phyloP scores from a whole-genome alignment of 768 basidiomycete genomes.

The Lactarius hatsudake region DNA sequence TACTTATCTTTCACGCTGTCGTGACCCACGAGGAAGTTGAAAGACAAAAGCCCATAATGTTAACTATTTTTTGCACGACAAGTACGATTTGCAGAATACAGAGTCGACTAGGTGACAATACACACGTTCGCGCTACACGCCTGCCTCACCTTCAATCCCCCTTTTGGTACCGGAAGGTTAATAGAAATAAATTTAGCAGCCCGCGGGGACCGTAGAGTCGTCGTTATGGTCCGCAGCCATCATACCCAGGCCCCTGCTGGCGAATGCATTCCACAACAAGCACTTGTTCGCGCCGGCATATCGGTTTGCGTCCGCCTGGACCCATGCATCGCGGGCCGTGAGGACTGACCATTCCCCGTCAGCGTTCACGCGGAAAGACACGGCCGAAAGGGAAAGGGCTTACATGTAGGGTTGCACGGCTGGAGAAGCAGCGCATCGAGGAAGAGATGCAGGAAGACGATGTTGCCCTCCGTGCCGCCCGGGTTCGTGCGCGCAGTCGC shows the following conservation, averaged over 20 bases:
- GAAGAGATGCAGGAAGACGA: constrained; percentile 51
- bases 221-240: constrained; percentile 37
- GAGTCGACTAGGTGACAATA: too few species aligned
- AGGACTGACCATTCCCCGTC: constrained; percentile 36
- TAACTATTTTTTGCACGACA: too few species aligned
- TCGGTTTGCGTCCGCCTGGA: constrained; percentile 50
- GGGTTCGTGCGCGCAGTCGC: constrained; percentile 42
- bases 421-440: constrained; percentile 49
- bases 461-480: constrained; percentile 44
- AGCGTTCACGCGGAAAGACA: not conserved
- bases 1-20: too few species aligned
- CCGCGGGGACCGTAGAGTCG: constrained; percentile 33
- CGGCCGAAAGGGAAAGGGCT: constrained; percentile 24
- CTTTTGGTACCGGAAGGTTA: not conserved
- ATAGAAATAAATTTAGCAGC: constrained; percentile 28
- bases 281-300: constrained; percentile 47
- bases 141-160: too few species aligned
- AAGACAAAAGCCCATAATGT: too few species aligned
- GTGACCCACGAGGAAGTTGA: too few species aligned
- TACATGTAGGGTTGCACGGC: constrained; percentile 49
- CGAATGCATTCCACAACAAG: constrained; percentile 45
- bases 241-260: constrained; percentile 49
- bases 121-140: too few species aligned
- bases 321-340: constrained; percentile 48
- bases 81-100: too few species aligned